Evolutionary conservation across 2,329 filamentous ascomycete species (phyloP), one percentile per base, ranked within the genome.

Genomic region (Colletotrichum ledebouriae): DNA sequence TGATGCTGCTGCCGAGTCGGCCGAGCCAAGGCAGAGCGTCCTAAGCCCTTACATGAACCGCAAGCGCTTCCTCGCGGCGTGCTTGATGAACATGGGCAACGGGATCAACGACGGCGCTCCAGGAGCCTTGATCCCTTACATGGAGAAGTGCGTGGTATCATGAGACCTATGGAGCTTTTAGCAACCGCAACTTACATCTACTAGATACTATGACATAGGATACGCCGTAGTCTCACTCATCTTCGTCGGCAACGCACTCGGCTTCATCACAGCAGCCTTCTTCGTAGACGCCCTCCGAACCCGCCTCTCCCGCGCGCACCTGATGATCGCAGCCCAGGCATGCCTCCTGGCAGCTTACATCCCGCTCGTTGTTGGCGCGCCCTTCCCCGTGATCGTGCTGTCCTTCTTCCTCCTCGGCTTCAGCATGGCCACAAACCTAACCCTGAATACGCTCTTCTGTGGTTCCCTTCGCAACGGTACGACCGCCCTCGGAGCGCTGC

Each of bases 201-300:
- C 52, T 10, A 88, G 85, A 49, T 78, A 92, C 73, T 97, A 95
- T 75, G 72, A 84, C 66, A 93, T 96, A 66, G 90, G 90, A 47
- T 95, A 96, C 76, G 91, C 89, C 3, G 79, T 93, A 9, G 92
- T 96, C 4, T 95, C 93, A 2, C 82, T 95, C 44, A 92, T 97
- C 74, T 97, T 96, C 81, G 86, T 96, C 37, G 87, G 90, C 50
- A 92, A 92, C 73, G 92, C 93, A 0, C 71, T 90, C 3, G 93
- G 93, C 13, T 97, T 94, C 80, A 89, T 97, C 74, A 77, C 85
- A 13, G 90, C 91, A 1, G 93, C 93, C 1, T 87, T 90, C 42
- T 83, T 91, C 70, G 85, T 91, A 15, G 90, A 94, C 73, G 78
- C 80, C 1, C 80, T 94, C 3, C 85, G 90, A 62, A 79, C 81